Percentiles rank a stretch among this genome's conserved stretches.
These are phyloP conservation scores for Coffea humblotiana DNA, from an alignment of 305 asterid genomes.

Conservation along the genomic window DNA sequence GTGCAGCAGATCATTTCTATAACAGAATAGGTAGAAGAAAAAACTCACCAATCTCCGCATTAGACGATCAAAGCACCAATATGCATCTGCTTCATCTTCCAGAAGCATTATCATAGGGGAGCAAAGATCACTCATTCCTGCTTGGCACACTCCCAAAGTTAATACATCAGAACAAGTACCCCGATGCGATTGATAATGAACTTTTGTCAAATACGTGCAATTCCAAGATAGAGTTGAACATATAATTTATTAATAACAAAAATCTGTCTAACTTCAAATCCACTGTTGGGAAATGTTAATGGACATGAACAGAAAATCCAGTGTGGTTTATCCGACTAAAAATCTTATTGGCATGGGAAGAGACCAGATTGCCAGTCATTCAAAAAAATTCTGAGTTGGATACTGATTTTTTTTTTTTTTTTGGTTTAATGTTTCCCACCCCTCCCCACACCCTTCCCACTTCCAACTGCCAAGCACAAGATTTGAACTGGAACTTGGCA, in stretches of 20 bases:
- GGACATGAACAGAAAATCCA: not conserved
- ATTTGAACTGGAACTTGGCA: no score
- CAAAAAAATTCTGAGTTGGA: not conserved
- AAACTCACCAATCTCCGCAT: constrained; percentile 78
- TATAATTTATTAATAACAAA: not conserved
- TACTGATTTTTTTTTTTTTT: not conserved
- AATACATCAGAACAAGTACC: constrained; percentile 13
- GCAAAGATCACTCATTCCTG: constrained; percentile 99
- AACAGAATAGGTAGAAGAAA: constrained; percentile 1
- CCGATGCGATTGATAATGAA: not conserved
- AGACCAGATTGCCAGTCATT: not conserved
- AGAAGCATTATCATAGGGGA: constrained; percentile 94
- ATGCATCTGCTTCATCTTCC: constrained; percentile 90
- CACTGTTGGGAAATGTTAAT: not conserved
- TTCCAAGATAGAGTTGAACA: not conserved
- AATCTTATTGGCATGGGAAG: not conserved
- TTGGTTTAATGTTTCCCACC: no score
- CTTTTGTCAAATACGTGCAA: not conserved
- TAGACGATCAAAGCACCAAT: constrained; percentile 93
- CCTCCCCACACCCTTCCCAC: no score
- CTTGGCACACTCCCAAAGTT: constrained; percentile 27
- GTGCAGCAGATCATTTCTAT: not conserved
- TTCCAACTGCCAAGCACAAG: no score
- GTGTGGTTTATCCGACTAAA: not conserved
- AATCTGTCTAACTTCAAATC: not conserved